Percentiles rank a stretch among this genome's conserved stretches.
Conservation (phyloP, 1,284 basidiomycete species). For the Veloporphyrellus conicus region DNA sequence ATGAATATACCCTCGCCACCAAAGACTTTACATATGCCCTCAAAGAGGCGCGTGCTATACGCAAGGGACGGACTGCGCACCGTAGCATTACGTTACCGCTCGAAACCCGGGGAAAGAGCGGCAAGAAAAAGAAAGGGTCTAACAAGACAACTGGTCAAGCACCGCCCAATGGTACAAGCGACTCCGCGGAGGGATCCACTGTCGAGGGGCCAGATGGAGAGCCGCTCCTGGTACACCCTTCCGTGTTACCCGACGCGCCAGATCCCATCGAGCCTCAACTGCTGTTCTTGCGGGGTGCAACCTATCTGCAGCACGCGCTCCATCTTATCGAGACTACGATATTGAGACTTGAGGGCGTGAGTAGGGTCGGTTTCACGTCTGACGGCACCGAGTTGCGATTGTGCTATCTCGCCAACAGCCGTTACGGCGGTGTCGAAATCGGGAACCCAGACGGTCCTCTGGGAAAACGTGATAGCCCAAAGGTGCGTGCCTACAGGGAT, state of each 20-base stretch:
- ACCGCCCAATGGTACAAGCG: slow-evolving; percentile 58
- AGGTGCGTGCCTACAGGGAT: slow-evolving; percentile 57
- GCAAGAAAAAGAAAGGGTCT: slow-evolving; percentile 49
- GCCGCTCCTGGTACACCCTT: slow-evolving; percentile 54
- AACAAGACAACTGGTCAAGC: slow-evolving; percentile 54
- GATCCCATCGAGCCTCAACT: slow-evolving; percentile 77
- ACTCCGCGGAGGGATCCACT: slow-evolving; percentile 39
- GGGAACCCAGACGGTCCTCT: slow-evolving; percentile 71
- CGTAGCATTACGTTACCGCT: slow-evolving; percentile 36
- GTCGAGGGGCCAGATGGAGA: slow-evolving; percentile 51
- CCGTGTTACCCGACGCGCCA: slow-evolving; percentile 66
- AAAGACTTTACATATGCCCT: slow-evolving; percentile 76
- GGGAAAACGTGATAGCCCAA: slow-evolving; percentile 53
- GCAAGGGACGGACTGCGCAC: slow-evolving; percentile 58
- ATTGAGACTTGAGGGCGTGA: slow-evolving; percentile 62
- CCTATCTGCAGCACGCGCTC: slow-evolving; percentile 72
- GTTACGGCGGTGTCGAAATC: slow-evolving; percentile 72
- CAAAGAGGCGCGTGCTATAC: slow-evolving; percentile 63
- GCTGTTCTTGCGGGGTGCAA: slow-evolving; percentile 74
- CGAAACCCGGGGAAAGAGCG: slow-evolving; percentile 45
- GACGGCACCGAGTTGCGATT: slow-evolving; percentile 71
- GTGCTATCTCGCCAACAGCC: slow-evolving; percentile 64
- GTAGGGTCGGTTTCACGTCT: slow-evolving; percentile 45
- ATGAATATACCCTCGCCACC: slow-evolving; percentile 67
- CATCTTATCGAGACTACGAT: slow-evolving; percentile 67